A percentile compares a stretch with the other conserved stretches of the same genome.
phyloP scores from a whole-genome alignment of 306 rosid species.

The Corylus avellana region DNA sequence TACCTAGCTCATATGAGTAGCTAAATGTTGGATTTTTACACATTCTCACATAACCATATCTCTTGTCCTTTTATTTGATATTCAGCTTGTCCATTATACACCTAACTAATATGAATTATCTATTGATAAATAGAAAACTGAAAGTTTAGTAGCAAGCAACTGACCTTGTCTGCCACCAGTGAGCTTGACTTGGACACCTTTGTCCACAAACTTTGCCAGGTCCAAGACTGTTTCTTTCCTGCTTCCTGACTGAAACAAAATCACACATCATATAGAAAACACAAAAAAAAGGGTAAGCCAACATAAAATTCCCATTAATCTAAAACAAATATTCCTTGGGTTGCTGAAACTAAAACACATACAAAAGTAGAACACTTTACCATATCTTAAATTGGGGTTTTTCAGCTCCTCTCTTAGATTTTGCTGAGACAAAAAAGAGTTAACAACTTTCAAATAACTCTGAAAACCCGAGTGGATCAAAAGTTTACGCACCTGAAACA shows the following conservation, averaged over 20 bases:
- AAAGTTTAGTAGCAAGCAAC: background rate
- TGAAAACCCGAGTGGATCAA: background rate
- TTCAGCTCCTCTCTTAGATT: constrained; percentile 5
- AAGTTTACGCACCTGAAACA: background rate
- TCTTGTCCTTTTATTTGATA: background rate
- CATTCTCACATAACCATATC: background rate
- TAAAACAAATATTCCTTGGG: background rate
- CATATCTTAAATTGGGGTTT: constrained; percentile 18
- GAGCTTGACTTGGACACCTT: constrained; percentile 92
- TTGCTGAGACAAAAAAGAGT: background rate
- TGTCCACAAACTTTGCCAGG: constrained; percentile 86
- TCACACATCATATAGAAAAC: background rate
- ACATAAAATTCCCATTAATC: background rate
- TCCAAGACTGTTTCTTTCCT: constrained; percentile 86
- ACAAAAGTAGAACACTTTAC: constrained; percentile 27
- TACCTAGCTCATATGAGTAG: background rate
- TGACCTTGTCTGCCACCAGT: constrained; percentile 91
- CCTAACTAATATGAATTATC: background rate
- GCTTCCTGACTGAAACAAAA: constrained; percentile 50
- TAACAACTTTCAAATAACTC: background rate
- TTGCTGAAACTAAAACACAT: background rate
- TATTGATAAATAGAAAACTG: background rate
- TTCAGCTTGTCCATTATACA: background rate
- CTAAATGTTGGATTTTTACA: background rate
- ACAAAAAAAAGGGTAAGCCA: background rate